Conservation (phyloP, 352 stramenopile genomes). For the Thalassiosira mediterranea region DNA sequence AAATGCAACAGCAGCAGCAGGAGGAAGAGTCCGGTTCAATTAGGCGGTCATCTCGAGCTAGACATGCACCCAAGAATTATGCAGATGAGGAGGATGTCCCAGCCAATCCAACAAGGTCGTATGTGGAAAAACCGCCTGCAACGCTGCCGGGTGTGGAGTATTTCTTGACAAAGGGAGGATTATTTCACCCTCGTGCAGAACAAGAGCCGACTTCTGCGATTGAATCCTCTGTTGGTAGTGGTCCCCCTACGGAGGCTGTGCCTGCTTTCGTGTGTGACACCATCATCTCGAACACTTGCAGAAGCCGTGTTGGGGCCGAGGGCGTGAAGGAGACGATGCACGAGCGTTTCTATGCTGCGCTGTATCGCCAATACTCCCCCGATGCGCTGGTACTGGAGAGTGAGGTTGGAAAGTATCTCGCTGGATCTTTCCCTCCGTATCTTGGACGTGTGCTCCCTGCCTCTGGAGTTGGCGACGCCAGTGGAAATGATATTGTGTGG, state of each 20-base stretch:
- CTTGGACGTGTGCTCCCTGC: slow-evolving; percentile 63
- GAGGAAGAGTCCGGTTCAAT: slow-evolving; percentile 25
- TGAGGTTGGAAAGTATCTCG: slow-evolving; percentile 55
- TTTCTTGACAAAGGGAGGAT: slow-evolving; percentile 31
- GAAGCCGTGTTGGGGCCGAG: slow-evolving; percentile 63
- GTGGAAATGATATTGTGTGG: slow-evolving; percentile 46
- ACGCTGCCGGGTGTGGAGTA: slow-evolving; percentile 41
- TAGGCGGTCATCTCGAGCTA: slow-evolving; percentile 34
- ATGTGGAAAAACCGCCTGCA: slow-evolving; percentile 6
- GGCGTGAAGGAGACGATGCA: slow-evolving; percentile 63
- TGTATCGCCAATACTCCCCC: slow-evolving; percentile 54
- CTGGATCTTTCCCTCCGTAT: slow-evolving; percentile 67
- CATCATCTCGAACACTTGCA: slow-evolving; percentile 20
- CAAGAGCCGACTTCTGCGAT: no score
- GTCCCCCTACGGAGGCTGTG: not conserved
- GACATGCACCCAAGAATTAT: slow-evolving; percentile 34
- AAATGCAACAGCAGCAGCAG: slow-evolving; percentile 45
- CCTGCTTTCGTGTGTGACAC: no score
- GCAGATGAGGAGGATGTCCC: slow-evolving; percentile 17
- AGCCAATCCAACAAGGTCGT: slow-evolving; percentile 7
- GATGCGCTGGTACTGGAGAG: slow-evolving; percentile 45
- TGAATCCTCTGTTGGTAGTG: not conserved
- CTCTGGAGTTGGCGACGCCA: not conserved
- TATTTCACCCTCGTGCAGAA: slow-evolving; percentile 10
- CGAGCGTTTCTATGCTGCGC: slow-evolving; percentile 66